Evolutionary conservation across 2,329 filamentous ascomycete species (phyloP), one percentile per base, ranked within the genome.

Genomic region (Thelonectria discophora): DNA sequence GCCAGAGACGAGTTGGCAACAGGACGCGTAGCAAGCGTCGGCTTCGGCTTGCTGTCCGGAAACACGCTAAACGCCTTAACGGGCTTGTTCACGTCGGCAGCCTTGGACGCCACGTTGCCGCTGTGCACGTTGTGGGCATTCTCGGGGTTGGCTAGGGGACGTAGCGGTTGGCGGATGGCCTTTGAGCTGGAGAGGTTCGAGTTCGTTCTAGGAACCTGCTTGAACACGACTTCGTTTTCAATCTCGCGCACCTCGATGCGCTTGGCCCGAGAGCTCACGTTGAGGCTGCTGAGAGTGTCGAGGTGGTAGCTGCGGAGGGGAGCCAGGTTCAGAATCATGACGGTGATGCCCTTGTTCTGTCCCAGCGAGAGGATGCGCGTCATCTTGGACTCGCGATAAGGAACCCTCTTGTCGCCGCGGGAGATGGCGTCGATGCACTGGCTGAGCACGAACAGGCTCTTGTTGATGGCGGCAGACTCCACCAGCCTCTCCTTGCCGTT

Each of bases 401-500:
- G 94, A 72, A 98, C 94, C 34, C 94, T 87, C 69, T 84, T 86
- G 74, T 90, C 87, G 32, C 87, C 86, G 21, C 86, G 82, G 1
- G 90, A 91, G 74, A 98, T 98, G 58, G 94, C 94, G 74, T 98
- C 94, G 55, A 98, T 94, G 71, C 94, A 98, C 75, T 97, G 93
- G 45, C 93, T 94, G 50, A 98, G 81, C 17, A 97, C 94, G 72
- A 98, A 98, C 7, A 98, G 83, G 65, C 92, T 96, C 80, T 97
- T 98, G 84, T 98, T 98, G 82, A 98, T 98, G 72, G 92, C 94
- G 0, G 94, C 93, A 40, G 93, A 97, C 77, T 98, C 94, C n/a
- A 97, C 87, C 74, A 98, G 82, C 24, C 94, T 86, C 76, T 97
- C 93, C 75, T 94, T 95, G 71, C 90, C 93, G 76, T 98, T 98